phyloP scores from a whole-genome alignment of 2,329 filamentous ascomycete genomes.

The Penicillium decumbens region DNA sequence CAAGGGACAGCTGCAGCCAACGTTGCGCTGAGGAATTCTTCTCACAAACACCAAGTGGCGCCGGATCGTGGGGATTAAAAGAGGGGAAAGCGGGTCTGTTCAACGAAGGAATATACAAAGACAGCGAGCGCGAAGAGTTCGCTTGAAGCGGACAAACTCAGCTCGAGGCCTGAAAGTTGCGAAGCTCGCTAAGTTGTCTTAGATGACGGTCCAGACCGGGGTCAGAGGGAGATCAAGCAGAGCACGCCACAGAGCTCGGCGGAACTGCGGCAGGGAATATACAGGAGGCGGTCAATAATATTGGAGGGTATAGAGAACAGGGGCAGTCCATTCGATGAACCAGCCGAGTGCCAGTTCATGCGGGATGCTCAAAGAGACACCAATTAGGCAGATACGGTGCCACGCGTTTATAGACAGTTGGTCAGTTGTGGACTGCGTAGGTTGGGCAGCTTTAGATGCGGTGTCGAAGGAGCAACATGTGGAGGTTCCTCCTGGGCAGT shows the following conservation, averaged over 20 bases:
- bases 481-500: not conserved
- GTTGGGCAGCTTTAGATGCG: constrained; percentile 11
- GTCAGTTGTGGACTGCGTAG: not conserved
- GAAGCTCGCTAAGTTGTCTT: not conserved
- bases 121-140: not conserved
- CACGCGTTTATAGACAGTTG: constrained; percentile 11
- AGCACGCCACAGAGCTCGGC: not conserved
- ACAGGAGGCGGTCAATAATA: constrained; percentile 12
- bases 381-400: not conserved
- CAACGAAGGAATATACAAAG: not conserved
- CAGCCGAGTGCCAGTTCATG: constrained; percentile 1
- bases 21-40: not conserved
- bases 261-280: constrained; percentile 9
- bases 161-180: not conserved
- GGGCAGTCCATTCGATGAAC: not conserved
- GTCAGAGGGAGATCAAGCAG: not conserved
- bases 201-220: not conserved
- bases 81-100: constrained; percentile 3
- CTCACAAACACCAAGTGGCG: not conserved
- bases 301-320: not conserved
- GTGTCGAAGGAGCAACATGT: not conserved
- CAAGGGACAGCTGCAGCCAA: not conserved
- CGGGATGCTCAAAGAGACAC: constrained; percentile 1
- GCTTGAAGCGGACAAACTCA: not conserved
- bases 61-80: not conserved